These are phyloP conservation scores for Eudorina sp. DNA, from an alignment of 139 green algal species.

Conservation along the genomic window DNA sequence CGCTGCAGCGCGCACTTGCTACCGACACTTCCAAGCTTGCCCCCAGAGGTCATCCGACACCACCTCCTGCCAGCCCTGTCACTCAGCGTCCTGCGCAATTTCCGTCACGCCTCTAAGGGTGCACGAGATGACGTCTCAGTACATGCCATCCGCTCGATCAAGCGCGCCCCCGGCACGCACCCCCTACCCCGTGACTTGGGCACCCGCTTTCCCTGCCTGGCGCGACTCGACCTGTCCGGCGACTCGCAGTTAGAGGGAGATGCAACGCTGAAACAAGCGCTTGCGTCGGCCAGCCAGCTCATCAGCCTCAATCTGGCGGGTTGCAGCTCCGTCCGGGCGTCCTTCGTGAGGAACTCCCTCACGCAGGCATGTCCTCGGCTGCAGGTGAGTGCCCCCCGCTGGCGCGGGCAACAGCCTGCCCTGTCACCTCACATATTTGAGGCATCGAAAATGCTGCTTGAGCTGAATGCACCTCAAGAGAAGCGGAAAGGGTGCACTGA, in stretches of 20 bases:
- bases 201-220: not conserved
- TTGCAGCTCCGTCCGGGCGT: not conserved
- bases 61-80: not conserved
- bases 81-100: not conserved
- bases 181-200: slow-evolving; percentile 11
- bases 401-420: too few relatives aligned
- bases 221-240: not conserved
- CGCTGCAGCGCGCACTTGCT: not conserved
- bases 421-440: too few relatives aligned
- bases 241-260: not conserved
- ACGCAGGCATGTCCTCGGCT: not conserved
- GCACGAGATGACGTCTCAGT: not conserved
- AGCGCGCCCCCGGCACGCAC: not conserved
- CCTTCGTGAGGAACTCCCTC: slow-evolving; percentile 9
- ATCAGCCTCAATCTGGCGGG: not conserved
- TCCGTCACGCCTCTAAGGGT: not conserved
- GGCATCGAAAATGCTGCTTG: too few relatives aligned
- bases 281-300: not conserved
- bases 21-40: not conserved
- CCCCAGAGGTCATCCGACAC: not conserved
- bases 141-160: not conserved
- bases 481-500: too few relatives aligned
- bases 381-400: slow-evolving; percentile 15
- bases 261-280: not conserved
- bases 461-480: too few relatives aligned